Conservation (phyloP, 129 eudicot species). For the Erigeron canadensis region DNA sequence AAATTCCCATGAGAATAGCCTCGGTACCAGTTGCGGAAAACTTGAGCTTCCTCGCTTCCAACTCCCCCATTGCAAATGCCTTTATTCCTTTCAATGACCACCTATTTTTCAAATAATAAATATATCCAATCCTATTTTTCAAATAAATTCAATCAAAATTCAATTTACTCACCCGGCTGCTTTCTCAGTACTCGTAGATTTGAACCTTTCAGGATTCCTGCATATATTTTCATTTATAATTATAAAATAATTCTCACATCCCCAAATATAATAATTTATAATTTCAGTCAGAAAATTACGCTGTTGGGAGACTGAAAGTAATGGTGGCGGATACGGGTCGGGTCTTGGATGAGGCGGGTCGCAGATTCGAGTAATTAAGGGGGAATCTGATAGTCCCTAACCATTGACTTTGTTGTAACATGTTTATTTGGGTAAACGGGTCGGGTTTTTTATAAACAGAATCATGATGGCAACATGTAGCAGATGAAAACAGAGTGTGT, state of each 20-base stretch:
- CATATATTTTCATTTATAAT: too few species aligned
- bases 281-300: conserved; percentile 32
- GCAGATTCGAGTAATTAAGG: conserved; percentile 27
- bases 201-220: conserved; percentile 61
- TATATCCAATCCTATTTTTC: conserved; percentile 46
- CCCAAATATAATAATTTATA: background rate
- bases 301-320: conserved; percentile 69
- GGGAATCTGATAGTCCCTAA: conserved; percentile 43
- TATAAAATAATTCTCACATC: background rate
- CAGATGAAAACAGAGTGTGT: conserved; percentile 37
- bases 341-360: conserved; percentile 31
- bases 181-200: conserved; percentile 38
- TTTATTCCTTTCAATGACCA: conserved; percentile 81
- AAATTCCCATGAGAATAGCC: conserved; percentile 74
- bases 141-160: too few species aligned
- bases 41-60: conserved; percentile 81
- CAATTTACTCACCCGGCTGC: conserved; percentile 78
- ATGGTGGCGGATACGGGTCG: conserved; percentile 45
- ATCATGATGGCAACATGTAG: conserved; percentile 20
- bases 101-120: conserved; percentile 33
- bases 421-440: conserved; percentile 32
- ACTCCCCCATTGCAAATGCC: conserved; percentile 70
- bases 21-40: conserved; percentile 62
- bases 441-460: conserved; percentile 27
- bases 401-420: conserved; percentile 40